phyloP scores from a whole-genome alignment of 2,329 filamentous ascomycete species.

The Aspergillus fischeri region DNA sequence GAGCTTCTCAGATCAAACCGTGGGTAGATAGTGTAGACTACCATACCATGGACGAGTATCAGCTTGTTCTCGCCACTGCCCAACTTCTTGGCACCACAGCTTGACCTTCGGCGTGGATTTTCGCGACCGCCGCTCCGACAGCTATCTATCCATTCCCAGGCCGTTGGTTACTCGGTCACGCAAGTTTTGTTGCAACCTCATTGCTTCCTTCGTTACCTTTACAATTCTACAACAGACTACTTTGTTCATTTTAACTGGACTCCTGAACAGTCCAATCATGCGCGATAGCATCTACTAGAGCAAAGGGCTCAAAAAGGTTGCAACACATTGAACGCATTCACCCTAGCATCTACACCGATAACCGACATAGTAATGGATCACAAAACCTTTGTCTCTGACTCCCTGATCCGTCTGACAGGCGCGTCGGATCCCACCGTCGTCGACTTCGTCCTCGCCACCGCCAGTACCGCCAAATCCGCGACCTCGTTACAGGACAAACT shows the following conservation, averaged over 20 bases:
- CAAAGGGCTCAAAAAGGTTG: conserved; percentile 16
- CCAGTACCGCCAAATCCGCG: conserved; percentile 47
- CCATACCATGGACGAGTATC: background rate
- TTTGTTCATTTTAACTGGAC: too few relatives aligned
- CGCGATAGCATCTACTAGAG: conserved; percentile 15
- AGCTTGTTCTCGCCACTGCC: background rate
- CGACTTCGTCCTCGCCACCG: conserved; percentile 55
- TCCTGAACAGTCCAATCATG: conserved; percentile 1
- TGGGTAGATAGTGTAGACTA: too few relatives aligned
- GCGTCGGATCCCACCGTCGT: conserved; percentile 54
- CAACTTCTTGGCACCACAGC: conserved; percentile 10
- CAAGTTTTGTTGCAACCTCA: background rate
- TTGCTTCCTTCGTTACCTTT: background rate
- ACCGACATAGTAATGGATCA: conserved; percentile 32
- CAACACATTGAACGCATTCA: background rate
- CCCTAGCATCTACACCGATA: background rate
- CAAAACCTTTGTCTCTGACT: conserved; percentile 46
- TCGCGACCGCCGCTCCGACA: background rate
- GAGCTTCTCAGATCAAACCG: too few relatives aligned
- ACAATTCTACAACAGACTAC: background rate
- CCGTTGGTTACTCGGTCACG: background rate
- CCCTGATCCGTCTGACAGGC: conserved; percentile 51
- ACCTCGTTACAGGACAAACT: conserved; percentile 49
- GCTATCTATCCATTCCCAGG: background rate
- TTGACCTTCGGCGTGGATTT: conserved; percentile 7